phyloP scores from a whole-genome alignment of 176 grass and related monocot genomes.

The Aegilops speltoides region DNA sequence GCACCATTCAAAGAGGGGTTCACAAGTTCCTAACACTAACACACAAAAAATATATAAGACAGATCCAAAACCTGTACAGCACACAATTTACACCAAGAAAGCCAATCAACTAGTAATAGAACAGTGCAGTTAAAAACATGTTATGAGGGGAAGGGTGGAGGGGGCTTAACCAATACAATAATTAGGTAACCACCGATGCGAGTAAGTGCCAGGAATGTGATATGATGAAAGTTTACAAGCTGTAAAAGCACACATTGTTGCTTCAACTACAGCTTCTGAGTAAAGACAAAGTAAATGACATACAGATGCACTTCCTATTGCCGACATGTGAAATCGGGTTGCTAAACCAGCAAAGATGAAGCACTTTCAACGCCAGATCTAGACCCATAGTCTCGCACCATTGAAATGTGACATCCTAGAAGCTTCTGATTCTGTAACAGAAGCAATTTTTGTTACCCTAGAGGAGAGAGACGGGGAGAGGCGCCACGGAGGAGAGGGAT shows the following conservation, averaged over 20 bases:
- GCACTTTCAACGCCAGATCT: conserved; percentile 48
- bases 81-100: background rate
- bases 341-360: conserved; percentile 19
- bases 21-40: background rate
- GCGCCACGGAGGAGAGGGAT: too few relatives aligned
- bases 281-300: background rate
- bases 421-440: background rate
- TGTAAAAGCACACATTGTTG: background rate
- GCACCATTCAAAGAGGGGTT: background rate
- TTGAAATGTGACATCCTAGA: background rate
- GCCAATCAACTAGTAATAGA: background rate
- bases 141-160: background rate
- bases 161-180: background rate
- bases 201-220: background rate
- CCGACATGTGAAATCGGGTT: background rate
- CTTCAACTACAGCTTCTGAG: background rate
- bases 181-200: background rate
- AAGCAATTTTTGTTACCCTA: background rate
- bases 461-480: too few relatives aligned
- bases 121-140: background rate
- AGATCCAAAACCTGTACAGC: background rate
- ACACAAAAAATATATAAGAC: background rate
- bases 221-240: background rate
- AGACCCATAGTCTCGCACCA: conserved; percentile 22
- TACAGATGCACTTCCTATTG: background rate